phyloP scores from a whole-genome alignment of 2,329 filamentous ascomycete species.

The Fusarium pseudonygamai region DNA sequence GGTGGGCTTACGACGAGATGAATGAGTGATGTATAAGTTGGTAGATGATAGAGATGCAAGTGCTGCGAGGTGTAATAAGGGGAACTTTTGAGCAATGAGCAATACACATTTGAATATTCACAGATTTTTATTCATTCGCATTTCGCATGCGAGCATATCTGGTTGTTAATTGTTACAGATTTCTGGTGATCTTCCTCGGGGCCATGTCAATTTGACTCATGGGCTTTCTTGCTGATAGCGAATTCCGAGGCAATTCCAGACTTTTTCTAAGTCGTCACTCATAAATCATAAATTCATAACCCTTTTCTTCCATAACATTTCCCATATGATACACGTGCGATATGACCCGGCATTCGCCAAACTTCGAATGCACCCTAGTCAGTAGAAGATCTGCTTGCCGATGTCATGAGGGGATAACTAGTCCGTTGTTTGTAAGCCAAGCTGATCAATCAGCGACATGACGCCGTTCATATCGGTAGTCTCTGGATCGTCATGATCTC shows the following conservation, averaged over 20 bases:
- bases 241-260: constrained; percentile 3
- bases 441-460: constrained; percentile 28
- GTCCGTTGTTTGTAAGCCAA: constrained; percentile 37
- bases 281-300: not conserved
- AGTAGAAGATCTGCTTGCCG: constrained; percentile 39
- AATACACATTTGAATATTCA: not conserved
- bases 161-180: constrained; percentile 6
- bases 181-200: not conserved
- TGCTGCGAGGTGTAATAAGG: constrained; percentile 28
- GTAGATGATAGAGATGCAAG: constrained; percentile 27
- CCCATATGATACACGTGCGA: not conserved
- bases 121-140: not conserved
- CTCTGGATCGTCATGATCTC: constrained; percentile 30
- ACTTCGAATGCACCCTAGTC: not conserved
- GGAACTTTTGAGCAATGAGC: not conserved
- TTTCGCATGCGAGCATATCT: not conserved
- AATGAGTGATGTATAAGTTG: constrained; percentile 25
- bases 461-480: constrained; percentile 42
- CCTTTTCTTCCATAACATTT: not conserved
- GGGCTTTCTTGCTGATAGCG: not conserved
- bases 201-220: not conserved
- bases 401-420: constrained; percentile 45
- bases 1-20: constrained; percentile 34
- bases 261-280: constrained; percentile 4
- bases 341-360: not conserved